phyloP scores from a whole-genome alignment of 441 rosid species.

The Gossypium trilobum region DNA sequence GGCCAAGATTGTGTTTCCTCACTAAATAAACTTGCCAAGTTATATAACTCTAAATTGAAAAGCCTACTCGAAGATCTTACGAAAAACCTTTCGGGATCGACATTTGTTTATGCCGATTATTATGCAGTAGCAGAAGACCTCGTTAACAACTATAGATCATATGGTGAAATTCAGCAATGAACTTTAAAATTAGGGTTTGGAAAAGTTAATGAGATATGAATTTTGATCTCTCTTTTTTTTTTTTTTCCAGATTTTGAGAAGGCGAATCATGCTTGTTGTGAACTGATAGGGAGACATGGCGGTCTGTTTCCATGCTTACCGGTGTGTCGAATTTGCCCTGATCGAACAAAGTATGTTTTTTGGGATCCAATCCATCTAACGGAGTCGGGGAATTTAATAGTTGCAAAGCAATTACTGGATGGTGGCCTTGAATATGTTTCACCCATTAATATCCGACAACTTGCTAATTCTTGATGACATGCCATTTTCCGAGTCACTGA shows the following conservation, averaged over 20 bases:
- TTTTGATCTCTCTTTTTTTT: background rate
- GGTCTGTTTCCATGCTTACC: constrained; percentile 1
- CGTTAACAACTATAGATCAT: constrained; percentile 10
- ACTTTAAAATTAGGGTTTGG: too few relatives aligned
- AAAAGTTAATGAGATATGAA: too few relatives aligned
- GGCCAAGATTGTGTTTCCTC: background rate
- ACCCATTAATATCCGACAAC: constrained; percentile 23
- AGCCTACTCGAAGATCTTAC: constrained; percentile 9
- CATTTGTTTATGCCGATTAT: background rate
- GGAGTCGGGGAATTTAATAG: background rate
- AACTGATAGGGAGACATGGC: constrained; percentile 6
- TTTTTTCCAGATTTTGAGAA: constrained; percentile 19
- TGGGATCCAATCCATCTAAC: constrained; percentile 28
- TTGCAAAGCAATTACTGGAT: constrained; percentile 16
- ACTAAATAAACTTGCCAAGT: constrained; percentile 12
- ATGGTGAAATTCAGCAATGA: constrained; percentile 3
- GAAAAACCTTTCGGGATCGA: constrained; percentile 13
- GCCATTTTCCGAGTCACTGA: background rate
- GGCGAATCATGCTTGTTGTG: constrained; percentile 19
- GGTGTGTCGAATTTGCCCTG: constrained; percentile 6
- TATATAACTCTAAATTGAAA: constrained; percentile 13
- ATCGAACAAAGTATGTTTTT: constrained; percentile 19
- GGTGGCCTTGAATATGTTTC: constrained; percentile 16
- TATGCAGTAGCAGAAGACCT: constrained; percentile 1
- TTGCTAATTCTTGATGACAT: background rate